These are phyloP conservation scores for Talaromyces islandicus DNA, from an alignment of 2,329 filamentous ascomycete species.

Conservation along the genomic window DNA sequence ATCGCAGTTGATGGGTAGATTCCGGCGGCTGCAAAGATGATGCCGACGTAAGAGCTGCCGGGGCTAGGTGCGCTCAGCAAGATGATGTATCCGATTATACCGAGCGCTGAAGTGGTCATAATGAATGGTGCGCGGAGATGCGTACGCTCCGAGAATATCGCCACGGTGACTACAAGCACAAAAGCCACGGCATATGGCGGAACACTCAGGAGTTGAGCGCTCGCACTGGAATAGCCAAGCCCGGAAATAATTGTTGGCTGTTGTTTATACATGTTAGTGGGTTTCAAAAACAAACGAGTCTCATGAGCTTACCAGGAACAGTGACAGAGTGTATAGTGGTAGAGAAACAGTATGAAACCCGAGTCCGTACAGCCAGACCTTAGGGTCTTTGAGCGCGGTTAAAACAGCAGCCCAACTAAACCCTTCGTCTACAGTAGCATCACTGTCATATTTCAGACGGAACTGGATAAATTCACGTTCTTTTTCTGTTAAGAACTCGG, in stretches of 20 bases:
- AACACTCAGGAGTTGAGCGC: conserved; percentile 38
- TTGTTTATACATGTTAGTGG: conserved; percentile 41
- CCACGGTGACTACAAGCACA: conserved; percentile 18
- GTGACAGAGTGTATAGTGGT: conserved; percentile 37
- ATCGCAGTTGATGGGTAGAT: conserved; percentile 26
- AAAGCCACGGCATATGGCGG: conserved; percentile 22
- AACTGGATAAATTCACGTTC: conserved; percentile 39
- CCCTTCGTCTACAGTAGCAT: conserved; percentile 44
- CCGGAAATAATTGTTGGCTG: conserved; percentile 36
- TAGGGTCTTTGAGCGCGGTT: conserved; percentile 60
- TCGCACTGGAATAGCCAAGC: conserved; percentile 36
- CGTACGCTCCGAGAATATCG: conserved; percentile 17
- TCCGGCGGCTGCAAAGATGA: conserved; percentile 26
- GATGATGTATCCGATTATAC: conserved; percentile 6
- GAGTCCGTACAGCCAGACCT: conserved; percentile 65
- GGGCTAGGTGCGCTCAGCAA: background rate
- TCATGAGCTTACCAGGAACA: conserved; percentile 24
- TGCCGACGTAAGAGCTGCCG: conserved; percentile 5
- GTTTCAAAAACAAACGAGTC: background rate
- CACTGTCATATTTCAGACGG: conserved; percentile 47
- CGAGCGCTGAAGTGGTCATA: background rate
- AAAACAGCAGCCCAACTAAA: conserved; percentile 64
- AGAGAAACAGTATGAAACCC: conserved; percentile 38
- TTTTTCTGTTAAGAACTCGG: conserved; percentile 35
- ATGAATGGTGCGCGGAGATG: conserved; percentile 21